Conservation (phyloP, 495 filamentous ascomycete species). For the Penicillium silybi region DNA sequence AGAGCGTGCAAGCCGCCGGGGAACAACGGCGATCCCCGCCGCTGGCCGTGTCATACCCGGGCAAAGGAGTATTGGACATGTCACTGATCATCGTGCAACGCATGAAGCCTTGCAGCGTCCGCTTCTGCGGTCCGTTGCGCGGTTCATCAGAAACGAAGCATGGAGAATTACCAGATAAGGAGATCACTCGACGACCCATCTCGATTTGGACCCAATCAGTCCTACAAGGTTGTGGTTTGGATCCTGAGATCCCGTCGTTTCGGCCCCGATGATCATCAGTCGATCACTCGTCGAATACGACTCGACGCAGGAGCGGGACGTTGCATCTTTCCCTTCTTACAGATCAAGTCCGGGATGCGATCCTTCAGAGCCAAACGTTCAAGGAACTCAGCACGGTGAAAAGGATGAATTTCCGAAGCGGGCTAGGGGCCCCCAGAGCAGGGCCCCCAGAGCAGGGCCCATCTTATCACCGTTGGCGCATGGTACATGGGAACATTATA, state of each 20-base stretch:
- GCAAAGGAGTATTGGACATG: background rate
- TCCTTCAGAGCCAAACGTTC: background rate
- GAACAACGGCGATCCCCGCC: constrained; percentile 1
- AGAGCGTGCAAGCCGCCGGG: background rate
- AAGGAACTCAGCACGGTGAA: too few species aligned
- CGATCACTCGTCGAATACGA: background rate
- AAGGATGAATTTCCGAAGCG: background rate
- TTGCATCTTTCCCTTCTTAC: background rate
- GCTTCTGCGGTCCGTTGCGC: background rate
- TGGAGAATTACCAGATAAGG: background rate
- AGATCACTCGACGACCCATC: background rate
- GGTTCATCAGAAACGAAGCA: background rate
- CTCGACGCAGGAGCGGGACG: background rate
- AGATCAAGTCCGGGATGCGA: background rate
- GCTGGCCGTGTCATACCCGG: background rate
- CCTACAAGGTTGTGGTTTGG: background rate
- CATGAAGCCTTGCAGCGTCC: background rate
- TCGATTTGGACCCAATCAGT: background rate
- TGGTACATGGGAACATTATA: background rate
- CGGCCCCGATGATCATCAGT: background rate
- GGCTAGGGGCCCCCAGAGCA: background rate
- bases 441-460: background rate
- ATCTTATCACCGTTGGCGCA: too few species aligned
- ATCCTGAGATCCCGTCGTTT: background rate
- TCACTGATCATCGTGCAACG: constrained; percentile 1